Base-by-base conservation (phyloP, 106 monocot species). In the Iris macrosiphon region DNA sequence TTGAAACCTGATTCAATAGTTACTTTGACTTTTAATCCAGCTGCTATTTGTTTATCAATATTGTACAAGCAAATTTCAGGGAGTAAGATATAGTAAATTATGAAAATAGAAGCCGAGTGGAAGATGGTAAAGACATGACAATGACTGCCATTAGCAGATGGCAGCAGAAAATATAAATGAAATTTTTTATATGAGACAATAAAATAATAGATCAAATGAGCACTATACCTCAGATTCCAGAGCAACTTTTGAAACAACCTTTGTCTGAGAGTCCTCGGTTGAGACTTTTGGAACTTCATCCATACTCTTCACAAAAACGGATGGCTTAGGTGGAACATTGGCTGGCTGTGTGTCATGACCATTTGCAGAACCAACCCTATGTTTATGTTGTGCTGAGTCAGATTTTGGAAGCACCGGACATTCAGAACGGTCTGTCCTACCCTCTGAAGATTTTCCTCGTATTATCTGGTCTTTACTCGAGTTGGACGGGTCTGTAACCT, bases 191-290 rank as follows among this genome's bases (percentile, higher is more conserved):
- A n/a, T n/a, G n/a, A n/a, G n/a, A n/a, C n/a, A n/a, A n/a, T n/a
- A n/a, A n/a, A n/a, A n/a, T n/a, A n/a, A n/a, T n/a, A n/a, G n/a
- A n/a, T n/a, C n/a, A n/a, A n/a, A n/a, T n/a, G n/a, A 40, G 6
- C 34, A n/a, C 34, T n/a, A 58, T 77, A 96, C 96, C 85, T 96
- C 89, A 55, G 76, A 50, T 26, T 96, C 96, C 0, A 33, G 23
- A 54, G 63, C n/a, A 56, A 45, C 30, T 59, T 79, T 87, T 38
- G 45, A 49, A 65, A 57, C 21, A 53, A 25, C 43, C 38, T 78
- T 79, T 6, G 58, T 27, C 4, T 37, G 32, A 30, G 49, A 40
- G 19, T 82, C 85, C 43, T 87, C 87, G 8, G 43, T 19, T 31
- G 66, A 17, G 11, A 55, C 32, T 81, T 77, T 87, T 31, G 43